These are phyloP conservation scores for Pestalotiopsis sp. DNA, from an alignment of 2,329 filamentous ascomycete genomes.

Conservation along the genomic window DNA sequence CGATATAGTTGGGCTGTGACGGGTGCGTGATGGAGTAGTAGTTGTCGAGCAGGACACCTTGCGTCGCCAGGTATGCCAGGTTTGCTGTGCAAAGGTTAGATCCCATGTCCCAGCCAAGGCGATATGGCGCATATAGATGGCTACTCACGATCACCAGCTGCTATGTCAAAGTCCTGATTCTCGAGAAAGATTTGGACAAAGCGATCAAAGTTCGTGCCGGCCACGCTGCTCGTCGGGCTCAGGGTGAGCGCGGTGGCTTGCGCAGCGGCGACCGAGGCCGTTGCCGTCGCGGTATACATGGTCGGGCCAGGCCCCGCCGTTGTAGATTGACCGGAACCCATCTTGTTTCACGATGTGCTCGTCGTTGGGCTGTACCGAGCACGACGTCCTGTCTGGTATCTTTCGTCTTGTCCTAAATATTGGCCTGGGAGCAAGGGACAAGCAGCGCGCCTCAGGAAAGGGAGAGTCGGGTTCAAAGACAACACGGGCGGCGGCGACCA, in stretches of 20 bases:
- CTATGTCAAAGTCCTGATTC: slow-evolving; percentile 56
- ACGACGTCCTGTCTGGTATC: neutral
- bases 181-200: slow-evolving; percentile 67
- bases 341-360: neutral
- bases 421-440: neutral
- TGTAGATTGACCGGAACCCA: slow-evolving; percentile 14
- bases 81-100: slow-evolving; percentile 30
- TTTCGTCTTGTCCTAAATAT: neutral
- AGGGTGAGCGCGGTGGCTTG: slow-evolving; percentile 46
- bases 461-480: neutral
- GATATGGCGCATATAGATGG: neutral
- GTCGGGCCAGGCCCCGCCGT: slow-evolving; percentile 24
- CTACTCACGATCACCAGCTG: slow-evolving; percentile 45
- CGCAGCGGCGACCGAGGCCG: slow-evolving; percentile 15
- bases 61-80: slow-evolving; percentile 49
- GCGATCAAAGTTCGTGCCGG: slow-evolving; percentile 60
- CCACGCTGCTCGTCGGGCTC: slow-evolving; percentile 47
- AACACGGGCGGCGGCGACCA: neutral
- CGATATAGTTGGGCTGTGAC: slow-evolving; percentile 63
- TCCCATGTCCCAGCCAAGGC: neutral
- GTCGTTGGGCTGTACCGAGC: neutral
- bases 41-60: slow-evolving; percentile 59
- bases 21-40: slow-evolving; percentile 60
- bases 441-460: neutral
- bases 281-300: slow-evolving; percentile 16